Conservation (phyloP, 371 early-diverging fungal genomes). For the Fennellomyces sp. region DNA sequence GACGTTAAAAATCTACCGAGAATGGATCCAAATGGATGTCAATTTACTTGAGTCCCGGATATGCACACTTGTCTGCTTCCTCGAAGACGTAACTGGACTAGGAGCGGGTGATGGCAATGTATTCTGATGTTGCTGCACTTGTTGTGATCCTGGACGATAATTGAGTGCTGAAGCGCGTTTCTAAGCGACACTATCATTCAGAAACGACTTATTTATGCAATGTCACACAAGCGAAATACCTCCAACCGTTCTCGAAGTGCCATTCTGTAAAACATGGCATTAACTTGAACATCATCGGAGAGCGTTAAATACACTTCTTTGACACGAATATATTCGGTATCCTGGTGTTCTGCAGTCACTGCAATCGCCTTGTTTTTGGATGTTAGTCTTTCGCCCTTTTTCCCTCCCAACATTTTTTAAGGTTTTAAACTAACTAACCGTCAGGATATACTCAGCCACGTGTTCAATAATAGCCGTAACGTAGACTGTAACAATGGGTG, state of each 20-base stretch:
- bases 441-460: conserved; percentile 61
- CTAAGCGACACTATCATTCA: too few species aligned
- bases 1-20: too few species aligned
- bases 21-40: too few species aligned
- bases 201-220: background rate
- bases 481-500: conserved; percentile 63
- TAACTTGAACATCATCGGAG: conserved; percentile 53
- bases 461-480: conserved; percentile 63
- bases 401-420: background rate
- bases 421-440: conserved; percentile 15
- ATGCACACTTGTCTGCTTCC: conserved; percentile 4
- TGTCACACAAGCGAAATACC: conserved; percentile 13
- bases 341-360: conserved; percentile 49
- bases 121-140: background rate
- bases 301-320: conserved; percentile 55
- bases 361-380: conserved; percentile 14
- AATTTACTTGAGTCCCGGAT: background rate
- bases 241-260: conserved; percentile 32
- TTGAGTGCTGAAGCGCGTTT: conserved; percentile 14
- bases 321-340: conserved; percentile 53
- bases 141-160: background rate
- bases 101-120: conserved; percentile 7
- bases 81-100: conserved; percentile 9
- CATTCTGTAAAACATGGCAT: conserved; percentile 47
- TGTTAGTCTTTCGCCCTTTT: background rate